Percentiles rank a stretch among this genome's conserved stretches.
phyloP scores from a whole-genome alignment of 1,139 yeast species.

The Debaryomycetaceae sp. region DNA sequence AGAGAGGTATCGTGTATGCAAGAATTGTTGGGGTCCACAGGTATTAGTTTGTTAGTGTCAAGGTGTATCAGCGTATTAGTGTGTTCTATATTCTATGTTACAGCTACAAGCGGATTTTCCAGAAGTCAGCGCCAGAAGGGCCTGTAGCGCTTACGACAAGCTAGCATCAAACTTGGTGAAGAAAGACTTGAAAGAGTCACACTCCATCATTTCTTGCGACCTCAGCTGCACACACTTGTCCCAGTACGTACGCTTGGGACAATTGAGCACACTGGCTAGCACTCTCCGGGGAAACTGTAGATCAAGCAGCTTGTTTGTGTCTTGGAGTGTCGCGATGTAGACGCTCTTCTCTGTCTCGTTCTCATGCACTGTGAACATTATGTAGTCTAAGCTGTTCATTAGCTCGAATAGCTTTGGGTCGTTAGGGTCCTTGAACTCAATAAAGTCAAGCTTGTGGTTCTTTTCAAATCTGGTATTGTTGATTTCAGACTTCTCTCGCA shows the following conservation, averaged over 20 bases:
- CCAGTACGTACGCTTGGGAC: constrained; percentile 69
- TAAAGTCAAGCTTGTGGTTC: constrained; percentile 43
- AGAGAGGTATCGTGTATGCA: too few relatives aligned
- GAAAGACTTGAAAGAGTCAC: constrained; percentile 51
- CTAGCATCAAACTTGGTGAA: constrained; percentile 47
- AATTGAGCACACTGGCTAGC: constrained; percentile 54
- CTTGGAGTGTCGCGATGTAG: constrained; percentile 23
- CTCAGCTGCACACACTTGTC: constrained; percentile 63
- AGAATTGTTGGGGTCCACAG: too few relatives aligned
- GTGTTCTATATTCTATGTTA: too few relatives aligned
- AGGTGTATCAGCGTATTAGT: too few relatives aligned
- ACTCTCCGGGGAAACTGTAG: constrained; percentile 79
- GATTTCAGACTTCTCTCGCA: constrained; percentile 36
- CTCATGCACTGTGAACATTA: constrained; percentile 33
- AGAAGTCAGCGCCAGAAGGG: too few relatives aligned
- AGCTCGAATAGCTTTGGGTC: constrained; percentile 20
- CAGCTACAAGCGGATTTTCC: too few relatives aligned
- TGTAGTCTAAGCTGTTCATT: constrained; percentile 35
- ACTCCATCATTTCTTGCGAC: constrained; percentile 58
- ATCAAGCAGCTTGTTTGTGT: constrained; percentile 42
- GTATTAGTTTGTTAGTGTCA: too few relatives aligned
- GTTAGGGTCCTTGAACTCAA: constrained; percentile 21
- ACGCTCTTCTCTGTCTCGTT: constrained; percentile 11
- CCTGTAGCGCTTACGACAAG: too few relatives aligned
- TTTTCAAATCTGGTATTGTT: constrained; percentile 49